Evolutionary conservation across 2,329 filamentous ascomycete genomes (phyloP).

Genomic region (Alternaria angustiovoidea): DNA sequence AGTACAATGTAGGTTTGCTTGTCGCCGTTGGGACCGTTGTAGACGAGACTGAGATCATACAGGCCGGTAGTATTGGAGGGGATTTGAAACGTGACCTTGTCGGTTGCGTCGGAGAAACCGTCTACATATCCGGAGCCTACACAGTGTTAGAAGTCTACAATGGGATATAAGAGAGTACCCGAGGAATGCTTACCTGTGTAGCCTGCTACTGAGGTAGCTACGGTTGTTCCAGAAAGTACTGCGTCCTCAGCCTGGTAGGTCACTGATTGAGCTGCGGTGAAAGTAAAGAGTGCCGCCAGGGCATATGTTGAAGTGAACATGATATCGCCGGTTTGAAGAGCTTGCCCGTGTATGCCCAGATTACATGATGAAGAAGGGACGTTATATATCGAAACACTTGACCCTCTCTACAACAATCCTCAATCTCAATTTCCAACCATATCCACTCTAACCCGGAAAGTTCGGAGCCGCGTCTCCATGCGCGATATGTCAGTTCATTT

Average conservation of each 20-base stretch:
- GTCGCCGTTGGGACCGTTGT: constrained; percentile 58
- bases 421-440: not conserved
- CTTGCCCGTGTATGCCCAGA: not conserved
- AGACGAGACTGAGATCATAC: constrained; percentile 57
- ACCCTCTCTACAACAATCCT: not conserved
- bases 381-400: not conserved
- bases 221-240: not conserved
- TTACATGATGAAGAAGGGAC: not conserved
- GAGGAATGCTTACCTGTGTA: not conserved
- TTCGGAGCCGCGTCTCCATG: not conserved
- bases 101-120: constrained; percentile 54
- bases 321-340: not conserved
- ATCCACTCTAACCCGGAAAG: not conserved
- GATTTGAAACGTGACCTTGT: constrained; percentile 57
- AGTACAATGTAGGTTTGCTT: constrained; percentile 57
- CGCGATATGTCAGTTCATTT: constrained; percentile 6
- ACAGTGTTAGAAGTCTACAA: not conserved
- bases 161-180: not conserved
- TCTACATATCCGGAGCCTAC: constrained; percentile 59
- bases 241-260: constrained; percentile 11
- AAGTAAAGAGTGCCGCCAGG: constrained; percentile 6
- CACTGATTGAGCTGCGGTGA: constrained; percentile 22
- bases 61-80: constrained; percentile 47
- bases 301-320: constrained; percentile 2
- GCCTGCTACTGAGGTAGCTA: not conserved